phyloP scores from a whole-genome alignment of 768 basidiomycete species.

The Mrakia frigida region DNA sequence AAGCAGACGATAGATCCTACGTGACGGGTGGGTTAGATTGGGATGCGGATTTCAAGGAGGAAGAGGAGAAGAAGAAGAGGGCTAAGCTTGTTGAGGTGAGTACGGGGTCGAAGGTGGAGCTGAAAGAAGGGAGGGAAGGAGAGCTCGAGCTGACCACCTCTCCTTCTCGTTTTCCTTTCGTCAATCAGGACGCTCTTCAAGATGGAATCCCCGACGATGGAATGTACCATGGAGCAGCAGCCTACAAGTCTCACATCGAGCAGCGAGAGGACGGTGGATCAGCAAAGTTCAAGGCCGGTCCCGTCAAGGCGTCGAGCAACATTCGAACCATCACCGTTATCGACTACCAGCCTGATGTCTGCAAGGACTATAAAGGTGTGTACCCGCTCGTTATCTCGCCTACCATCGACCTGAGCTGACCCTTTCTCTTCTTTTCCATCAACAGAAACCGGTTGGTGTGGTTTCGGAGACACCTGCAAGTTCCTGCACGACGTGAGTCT shows the following conservation, averaged over 20 bases:
- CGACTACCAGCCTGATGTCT: slow-evolving; percentile 98
- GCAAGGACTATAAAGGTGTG: slow-evolving; percentile 98
- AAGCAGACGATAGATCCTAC: slow-evolving; percentile 65
- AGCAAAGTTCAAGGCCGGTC: slow-evolving; percentile 69
- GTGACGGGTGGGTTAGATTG: slow-evolving; percentile 59
- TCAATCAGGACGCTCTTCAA: slow-evolving; percentile 56
- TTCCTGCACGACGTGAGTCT: slow-evolving; percentile 93
- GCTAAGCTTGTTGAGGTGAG: slow-evolving; percentile 50
- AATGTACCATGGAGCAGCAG: slow-evolving; percentile 75
- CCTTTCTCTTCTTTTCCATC: slow-evolving; percentile 10
- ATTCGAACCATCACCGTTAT: slow-evolving; percentile 87
- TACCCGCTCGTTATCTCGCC: slow-evolving; percentile 31
- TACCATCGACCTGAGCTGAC: slow-evolving; percentile 4
- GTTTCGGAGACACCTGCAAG: slow-evolving; percentile 98
- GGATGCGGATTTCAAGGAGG: slow-evolving; percentile 78
- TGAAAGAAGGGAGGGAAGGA: background rate
- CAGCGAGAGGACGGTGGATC: slow-evolving; percentile 64
- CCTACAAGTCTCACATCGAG: slow-evolving; percentile 72
- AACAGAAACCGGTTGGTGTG: slow-evolving; percentile 95
- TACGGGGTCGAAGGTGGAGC: background rate
- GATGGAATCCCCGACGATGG: slow-evolving; percentile 67
- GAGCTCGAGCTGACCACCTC: slow-evolving; percentile 2
- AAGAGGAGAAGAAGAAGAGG: slow-evolving; percentile 65
- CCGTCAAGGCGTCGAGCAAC: slow-evolving; percentile 71
- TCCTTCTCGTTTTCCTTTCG: slow-evolving; percentile 36